Evolutionary conservation across 805 yeast genomes (phyloP), one percentile per base, ranked within the genome.

Genomic region (Hanseniaspora jakobsenii): DNA sequence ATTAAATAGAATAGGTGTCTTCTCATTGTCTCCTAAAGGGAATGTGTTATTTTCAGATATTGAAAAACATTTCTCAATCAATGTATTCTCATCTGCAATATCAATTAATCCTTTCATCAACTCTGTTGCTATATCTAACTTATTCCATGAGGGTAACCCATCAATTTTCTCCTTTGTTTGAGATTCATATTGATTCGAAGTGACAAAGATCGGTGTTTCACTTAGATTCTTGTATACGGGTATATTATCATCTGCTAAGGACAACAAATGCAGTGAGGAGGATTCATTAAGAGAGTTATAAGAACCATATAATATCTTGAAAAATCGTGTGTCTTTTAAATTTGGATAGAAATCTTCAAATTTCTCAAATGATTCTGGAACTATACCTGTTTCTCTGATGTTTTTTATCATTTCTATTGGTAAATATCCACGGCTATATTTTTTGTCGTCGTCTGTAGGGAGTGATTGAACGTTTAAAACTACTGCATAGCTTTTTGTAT

Each of bases 401-500:
- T 57, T 71, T 4, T 56, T 54, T 6, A 41, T 6, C 7, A 41
- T 30, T 21, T 28, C 32, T 29, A 60, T 53, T 0, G 77, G 71
- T 3, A 73, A 55, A 9, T 55, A 53, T 0, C 78, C 79, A 48
- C 78, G 60, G 3, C 73, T 71, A 27, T 22, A 37, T 5, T 10
- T n/a, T 9, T 57, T 53, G 1, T 54, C 53, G 41, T 2, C 47
- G n/a, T 10, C 49, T 49, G 50, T 39, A 54, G 6, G 50, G 46
- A 6, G 61, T 16, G 43, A 59, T 52, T 81, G 91, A 38, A 82
- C 63, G 56, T 52, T 55, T 29, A 73, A 77, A 57, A 91, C 77
- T 22, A 89, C 67, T 2, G 81, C 81, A 0, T 93, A 81, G 2
- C 87, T 47, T 48, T 70, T 67, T 0, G 84, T 84, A 2, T 52